Conservation (phyloP, 352 stramenopile species). For the Hyaloperonospora brassicae region DNA sequence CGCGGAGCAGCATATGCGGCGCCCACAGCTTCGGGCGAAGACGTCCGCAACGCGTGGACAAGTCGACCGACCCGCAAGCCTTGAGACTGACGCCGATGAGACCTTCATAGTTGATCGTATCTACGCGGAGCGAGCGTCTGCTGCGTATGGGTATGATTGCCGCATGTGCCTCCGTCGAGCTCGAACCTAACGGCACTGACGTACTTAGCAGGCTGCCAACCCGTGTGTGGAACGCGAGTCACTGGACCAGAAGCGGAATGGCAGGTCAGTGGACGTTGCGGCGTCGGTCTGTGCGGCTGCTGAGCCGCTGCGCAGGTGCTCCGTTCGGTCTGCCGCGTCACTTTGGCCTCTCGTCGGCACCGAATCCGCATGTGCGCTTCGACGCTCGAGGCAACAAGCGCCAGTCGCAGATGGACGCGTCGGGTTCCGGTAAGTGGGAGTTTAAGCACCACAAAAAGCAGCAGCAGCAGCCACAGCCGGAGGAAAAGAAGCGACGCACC, state of each 20-base stretch:
- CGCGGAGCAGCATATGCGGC: too few species aligned
- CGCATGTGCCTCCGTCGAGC: too few species aligned
- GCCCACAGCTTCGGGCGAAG: too few species aligned
- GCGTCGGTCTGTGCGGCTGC: constrained; percentile 20
- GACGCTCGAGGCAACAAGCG: constrained; percentile 43
- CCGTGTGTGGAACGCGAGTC: constrained; percentile 15
- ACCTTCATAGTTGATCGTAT: neutral
- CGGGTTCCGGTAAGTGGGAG: neutral
- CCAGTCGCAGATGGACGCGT: constrained; percentile 3
- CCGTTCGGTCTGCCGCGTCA: constrained; percentile 4
- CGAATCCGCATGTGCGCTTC: constrained; percentile 43
- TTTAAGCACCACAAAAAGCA: constrained; percentile 16
- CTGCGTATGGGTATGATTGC: too few species aligned
- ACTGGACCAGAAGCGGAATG: constrained; percentile 25
- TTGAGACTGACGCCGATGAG: too few species aligned
- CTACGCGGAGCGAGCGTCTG: too few species aligned
- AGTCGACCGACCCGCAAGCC: too few species aligned
- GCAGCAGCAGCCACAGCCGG: too few species aligned
- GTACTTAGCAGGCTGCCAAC: neutral
- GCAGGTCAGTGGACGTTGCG: constrained; percentile 41
- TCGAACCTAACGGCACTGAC: neutral
- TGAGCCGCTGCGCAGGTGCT: constrained; percentile 5
- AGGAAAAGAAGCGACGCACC: constrained; percentile 16
- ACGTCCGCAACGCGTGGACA: too few species aligned
- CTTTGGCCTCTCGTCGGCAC: constrained; percentile 14